phyloP scores from a whole-genome alignment of 441 rosid species.

The Adansonia rubrostipa region DNA sequence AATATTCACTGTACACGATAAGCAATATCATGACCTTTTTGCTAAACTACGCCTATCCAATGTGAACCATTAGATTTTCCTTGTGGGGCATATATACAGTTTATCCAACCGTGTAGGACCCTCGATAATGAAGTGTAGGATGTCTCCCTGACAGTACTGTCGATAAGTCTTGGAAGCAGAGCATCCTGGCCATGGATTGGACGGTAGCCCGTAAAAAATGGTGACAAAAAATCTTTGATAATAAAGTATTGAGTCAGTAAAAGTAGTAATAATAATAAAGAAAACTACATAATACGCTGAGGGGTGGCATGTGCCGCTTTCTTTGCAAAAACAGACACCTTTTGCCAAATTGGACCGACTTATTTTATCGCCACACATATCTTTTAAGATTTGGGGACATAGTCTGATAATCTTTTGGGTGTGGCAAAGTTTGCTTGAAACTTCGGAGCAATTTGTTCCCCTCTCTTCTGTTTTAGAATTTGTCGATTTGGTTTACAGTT shows the following conservation, averaged over 20 bases:
- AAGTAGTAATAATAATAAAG: not conserved
- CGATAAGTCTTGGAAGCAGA: not conserved
- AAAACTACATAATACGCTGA: constrained; percentile 20
- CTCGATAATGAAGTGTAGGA: not conserved
- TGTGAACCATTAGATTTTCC: not conserved
- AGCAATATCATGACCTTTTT: not conserved
- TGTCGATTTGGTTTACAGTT: not conserved
- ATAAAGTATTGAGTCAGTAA: not conserved
- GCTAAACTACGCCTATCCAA: not conserved
- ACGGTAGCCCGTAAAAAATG: constrained; percentile 19
- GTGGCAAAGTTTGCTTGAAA: constrained; percentile 16
- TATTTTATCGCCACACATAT: constrained; percentile 8
- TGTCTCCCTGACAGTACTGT: not conserved
- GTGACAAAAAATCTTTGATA: not conserved
- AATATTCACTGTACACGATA: not conserved
- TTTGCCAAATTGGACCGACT: not conserved
- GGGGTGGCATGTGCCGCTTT: constrained; percentile 16
- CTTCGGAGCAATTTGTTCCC: not conserved
- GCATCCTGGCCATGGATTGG: not conserved
- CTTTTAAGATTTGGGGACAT: not conserved
- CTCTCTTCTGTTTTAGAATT: not conserved
- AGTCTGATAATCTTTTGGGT: not conserved
- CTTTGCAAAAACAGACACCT: not conserved
- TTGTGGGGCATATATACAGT: not conserved
- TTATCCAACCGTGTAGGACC: constrained; percentile 3